Evolutionary conservation across 192 early-diverging fungal genomes (phyloP).

Genomic region (Pilaira anomala): DNA sequence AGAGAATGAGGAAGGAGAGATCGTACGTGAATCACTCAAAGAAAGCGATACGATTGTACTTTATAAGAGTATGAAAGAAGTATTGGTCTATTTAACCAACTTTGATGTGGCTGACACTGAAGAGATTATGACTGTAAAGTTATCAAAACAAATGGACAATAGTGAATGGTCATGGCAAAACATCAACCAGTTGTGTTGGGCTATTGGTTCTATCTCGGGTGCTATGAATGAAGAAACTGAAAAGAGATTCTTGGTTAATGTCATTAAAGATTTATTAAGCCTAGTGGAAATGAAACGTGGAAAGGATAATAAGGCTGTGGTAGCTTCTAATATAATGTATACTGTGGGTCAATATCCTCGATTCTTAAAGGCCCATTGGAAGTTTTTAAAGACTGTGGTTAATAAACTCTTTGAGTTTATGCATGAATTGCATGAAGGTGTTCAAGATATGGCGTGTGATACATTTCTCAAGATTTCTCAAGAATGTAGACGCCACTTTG

Average conservation of each 20-base stretch:
- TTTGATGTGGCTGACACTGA: slow-evolving; percentile 93
- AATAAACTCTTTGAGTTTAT: slow-evolving; percentile 99
- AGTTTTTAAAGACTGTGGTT: slow-evolving; percentile 99
- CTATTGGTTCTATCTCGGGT: slow-evolving; percentile 96
- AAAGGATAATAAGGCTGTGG: slow-evolving; percentile 99
- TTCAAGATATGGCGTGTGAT: slow-evolving; percentile 99
- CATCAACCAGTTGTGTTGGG: slow-evolving; percentile 98
- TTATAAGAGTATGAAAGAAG: slow-evolving; percentile 98
- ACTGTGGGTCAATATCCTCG: slow-evolving; percentile 99
- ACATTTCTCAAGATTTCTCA: slow-evolving; percentile 99
- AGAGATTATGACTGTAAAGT: slow-evolving; percentile 91
- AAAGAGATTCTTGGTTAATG: slow-evolving; percentile 94
- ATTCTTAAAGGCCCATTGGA: slow-evolving; percentile 99
- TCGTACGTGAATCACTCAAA: slow-evolving; percentile 95
- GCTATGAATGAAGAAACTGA: slow-evolving; percentile 96
- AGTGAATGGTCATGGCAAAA: slow-evolving; percentile 97
- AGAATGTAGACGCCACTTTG: slow-evolving; percentile 96
- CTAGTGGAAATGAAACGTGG: slow-evolving; percentile 95
- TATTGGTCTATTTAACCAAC: slow-evolving; percentile 95
- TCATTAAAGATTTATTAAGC: slow-evolving; percentile 96
- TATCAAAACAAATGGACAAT: slow-evolving; percentile 87
- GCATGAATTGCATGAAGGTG: slow-evolving; percentile 99
- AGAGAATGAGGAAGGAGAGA: slow-evolving; percentile 99
- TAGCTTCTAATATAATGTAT: slow-evolving; percentile 99
- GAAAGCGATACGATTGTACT: slow-evolving; percentile 97